Evolutionary conservation across 1,284 basidiomycete species (phyloP).

Genomic region (Moesziomyces sp.): DNA sequence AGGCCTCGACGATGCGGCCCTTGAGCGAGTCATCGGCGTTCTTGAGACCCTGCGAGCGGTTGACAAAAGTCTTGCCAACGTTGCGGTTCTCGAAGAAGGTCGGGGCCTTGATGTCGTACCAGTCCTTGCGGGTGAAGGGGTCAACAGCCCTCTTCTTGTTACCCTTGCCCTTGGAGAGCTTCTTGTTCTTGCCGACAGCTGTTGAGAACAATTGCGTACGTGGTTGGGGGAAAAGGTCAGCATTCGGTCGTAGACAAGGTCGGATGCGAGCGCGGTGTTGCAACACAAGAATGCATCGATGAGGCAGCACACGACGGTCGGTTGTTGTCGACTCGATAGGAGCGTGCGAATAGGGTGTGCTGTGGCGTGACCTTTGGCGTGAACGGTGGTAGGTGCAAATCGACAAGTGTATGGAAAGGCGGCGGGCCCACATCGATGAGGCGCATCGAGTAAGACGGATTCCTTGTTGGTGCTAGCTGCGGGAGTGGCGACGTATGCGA

Average conservation of each 20-base stretch:
- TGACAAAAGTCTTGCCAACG: constrained; percentile 98
- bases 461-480: too few species aligned
- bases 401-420: too few species aligned
- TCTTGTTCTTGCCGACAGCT: constrained; percentile 84
- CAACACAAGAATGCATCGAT: too few species aligned
- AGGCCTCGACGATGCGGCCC: constrained; percentile 95
- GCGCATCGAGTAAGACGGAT: too few species aligned
- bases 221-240: not conserved
- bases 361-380: too few species aligned
- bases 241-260: constrained; percentile 1
- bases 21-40: constrained; percentile 99
- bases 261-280: constrained; percentile 4
- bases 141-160: constrained; percentile 98
- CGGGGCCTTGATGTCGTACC: constrained; percentile 99
- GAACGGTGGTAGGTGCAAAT: too few species aligned
- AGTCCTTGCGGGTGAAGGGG: constrained; percentile 99
- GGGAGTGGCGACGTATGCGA: too few species aligned
- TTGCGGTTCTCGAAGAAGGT: constrained; percentile 97
- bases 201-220: not conserved
- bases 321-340: too few species aligned
- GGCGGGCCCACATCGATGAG: too few species aligned
- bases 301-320: too few species aligned
- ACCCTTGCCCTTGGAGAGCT: constrained; percentile 99
- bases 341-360: too few species aligned
- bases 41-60: constrained; percentile 97